Evolutionary conservation across 352 stramenopile genomes (phyloP), one percentile per base, ranked within the genome.

Genomic region (Globisporangium cystogenes): DNA sequence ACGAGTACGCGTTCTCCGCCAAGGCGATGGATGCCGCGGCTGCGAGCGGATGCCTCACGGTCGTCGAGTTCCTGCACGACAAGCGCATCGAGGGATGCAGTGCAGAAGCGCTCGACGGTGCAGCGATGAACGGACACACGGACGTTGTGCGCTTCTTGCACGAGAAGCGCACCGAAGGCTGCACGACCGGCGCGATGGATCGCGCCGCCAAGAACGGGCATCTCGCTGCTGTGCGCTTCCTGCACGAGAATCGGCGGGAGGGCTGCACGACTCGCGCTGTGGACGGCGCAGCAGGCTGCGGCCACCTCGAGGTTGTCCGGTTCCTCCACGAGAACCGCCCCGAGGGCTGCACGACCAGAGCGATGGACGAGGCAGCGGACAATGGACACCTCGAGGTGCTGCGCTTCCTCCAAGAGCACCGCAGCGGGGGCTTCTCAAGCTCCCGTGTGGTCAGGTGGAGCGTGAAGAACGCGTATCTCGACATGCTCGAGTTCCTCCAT

Each of bases 401-500:
- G 3, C 24, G 20, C 12, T 70, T 60, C 29, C 48, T 70, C 27
- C 62, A 67, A 4, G 16, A 26, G 1, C 48, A 67, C 20, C 59
- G 62, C 11, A 18, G 26, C 14, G 62, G 67, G 45, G 62, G 62
- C 7, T 67, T 57, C n/a, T 66, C 62, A 24, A 49, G 7, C n/a
- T 39, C 47, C 2, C 44, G 45, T n/a, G 52, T 35, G 18, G 23
- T 48, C 27, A 44, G 20, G 42, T 59, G 43, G 52, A 52, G 26
- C 15, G 33, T 44, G 1, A 59, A 40, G 26, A 59, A 44, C 16
- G 45, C 51, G 16, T 40, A 60, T 39, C 41, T 67, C 6, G 58
- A 52, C 1, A 23, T 70, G 5, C 48, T 70, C 3, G 26, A 64
- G 21, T 70, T 70, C 41, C 45, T 70, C 16, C 48, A 70, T 20